Evolutionary conservation across 2,329 filamentous ascomycete genomes (phyloP).

Genomic region (Stemphylium lycopersici): DNA sequence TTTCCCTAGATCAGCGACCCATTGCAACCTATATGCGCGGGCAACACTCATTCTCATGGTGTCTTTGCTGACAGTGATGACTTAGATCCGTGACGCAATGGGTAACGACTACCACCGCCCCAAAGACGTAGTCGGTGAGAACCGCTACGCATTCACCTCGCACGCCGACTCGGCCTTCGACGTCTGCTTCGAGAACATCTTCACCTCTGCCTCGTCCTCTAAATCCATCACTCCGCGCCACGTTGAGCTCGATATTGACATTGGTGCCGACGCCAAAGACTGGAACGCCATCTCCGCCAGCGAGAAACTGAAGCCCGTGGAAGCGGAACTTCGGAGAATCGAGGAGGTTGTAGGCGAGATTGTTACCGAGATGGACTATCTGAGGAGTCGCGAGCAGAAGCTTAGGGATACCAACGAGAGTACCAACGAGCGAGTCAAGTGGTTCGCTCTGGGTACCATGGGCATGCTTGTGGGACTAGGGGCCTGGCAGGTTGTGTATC

Average conservation of each 20-base stretch:
- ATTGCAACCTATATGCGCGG: not conserved
- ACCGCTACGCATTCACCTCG: constrained; percentile 91
- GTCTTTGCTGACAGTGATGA: constrained; percentile 2
- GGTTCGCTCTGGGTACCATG: constrained; percentile 95
- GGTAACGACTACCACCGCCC: constrained; percentile 95
- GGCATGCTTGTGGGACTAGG: constrained; percentile 87
- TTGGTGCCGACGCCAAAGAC: constrained; percentile 95
- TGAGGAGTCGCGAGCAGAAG: constrained; percentile 88
- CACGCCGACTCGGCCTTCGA: constrained; percentile 92
- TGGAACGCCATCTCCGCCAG: constrained; percentile 95
- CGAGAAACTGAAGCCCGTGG: constrained; percentile 97
- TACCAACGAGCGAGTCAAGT: constrained; percentile 98
- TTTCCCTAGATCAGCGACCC: not conserved
- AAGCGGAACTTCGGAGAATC: constrained; percentile 90
- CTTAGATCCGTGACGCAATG: constrained; percentile 88
- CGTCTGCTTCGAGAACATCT: constrained; percentile 91
- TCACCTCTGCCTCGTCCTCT: constrained; percentile 53
- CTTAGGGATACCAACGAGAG: constrained; percentile 98
- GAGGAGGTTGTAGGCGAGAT: constrained; percentile 90
- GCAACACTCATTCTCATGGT: not conserved
- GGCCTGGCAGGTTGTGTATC: constrained; percentile 96
- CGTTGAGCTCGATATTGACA: constrained; percentile 92
- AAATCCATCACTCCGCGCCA: constrained; percentile 61
- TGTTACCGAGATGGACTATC: constrained; percentile 94
- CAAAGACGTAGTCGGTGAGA: constrained; percentile 89